phyloP scores from a whole-genome alignment of 371 early-diverging fungal genomes.

The Umbelopsis sp. region DNA sequence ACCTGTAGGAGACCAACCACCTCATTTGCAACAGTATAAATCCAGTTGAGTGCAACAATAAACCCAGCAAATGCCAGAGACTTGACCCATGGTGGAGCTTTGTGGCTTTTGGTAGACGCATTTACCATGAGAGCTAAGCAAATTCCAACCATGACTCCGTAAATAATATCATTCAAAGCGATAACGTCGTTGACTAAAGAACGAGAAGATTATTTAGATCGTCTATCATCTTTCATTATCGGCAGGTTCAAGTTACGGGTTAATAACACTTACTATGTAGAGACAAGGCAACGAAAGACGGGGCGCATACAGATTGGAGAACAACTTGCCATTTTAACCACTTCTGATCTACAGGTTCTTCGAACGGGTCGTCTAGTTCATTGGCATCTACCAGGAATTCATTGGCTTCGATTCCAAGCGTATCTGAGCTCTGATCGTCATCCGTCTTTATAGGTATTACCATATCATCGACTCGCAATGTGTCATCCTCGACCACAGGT shows the following conservation, averaged over 20 bases:
- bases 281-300: conserved; percentile 43
- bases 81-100: conserved; percentile 46
- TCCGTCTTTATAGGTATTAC: conserved; percentile 30
- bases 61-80: conserved; percentile 73
- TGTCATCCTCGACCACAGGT: conserved; percentile 60
- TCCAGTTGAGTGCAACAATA: conserved; percentile 74
- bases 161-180: conserved; percentile 20
- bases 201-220: neutral
- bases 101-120: conserved; percentile 26
- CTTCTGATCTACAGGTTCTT: neutral
- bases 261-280: conserved; percentile 36
- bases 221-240: neutral
- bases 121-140: conserved; percentile 26
- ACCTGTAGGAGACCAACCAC: conserved; percentile 78
- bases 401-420: neutral
- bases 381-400: neutral
- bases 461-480: conserved; percentile 43
- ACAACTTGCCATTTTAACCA: conserved; percentile 54
- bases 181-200: conserved; percentile 30
- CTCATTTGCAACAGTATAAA: conserved; percentile 78
- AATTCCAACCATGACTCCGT: conserved; percentile 33
- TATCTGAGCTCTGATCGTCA: conserved; percentile 1
- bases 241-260: neutral
- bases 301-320: conserved; percentile 41
- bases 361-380: neutral